Conservation (phyloP, 139 green algal genomes). For the Coelastrella sp. region DNA sequence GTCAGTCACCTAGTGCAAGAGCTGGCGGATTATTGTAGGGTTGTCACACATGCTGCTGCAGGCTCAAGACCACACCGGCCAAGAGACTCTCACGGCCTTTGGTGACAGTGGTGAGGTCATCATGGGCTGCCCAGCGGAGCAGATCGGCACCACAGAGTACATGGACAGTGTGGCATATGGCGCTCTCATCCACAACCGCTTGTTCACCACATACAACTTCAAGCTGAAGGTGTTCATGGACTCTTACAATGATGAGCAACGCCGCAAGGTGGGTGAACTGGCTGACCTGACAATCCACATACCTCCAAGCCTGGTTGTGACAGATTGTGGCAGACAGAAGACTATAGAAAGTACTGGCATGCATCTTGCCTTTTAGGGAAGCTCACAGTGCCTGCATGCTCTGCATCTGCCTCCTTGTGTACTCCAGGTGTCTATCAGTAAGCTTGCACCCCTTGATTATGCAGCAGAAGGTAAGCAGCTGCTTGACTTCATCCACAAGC, state of each 20-base stretch:
- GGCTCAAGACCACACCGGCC: slow-evolving; percentile 69
- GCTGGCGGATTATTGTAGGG: too few relatives aligned
- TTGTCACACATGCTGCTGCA: neutral
- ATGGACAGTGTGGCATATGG: slow-evolving; percentile 6
- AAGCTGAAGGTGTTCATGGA: slow-evolving; percentile 80
- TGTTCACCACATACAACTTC: slow-evolving; percentile 45
- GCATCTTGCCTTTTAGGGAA: neutral
- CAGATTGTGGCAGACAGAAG: neutral
- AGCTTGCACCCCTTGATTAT: slow-evolving; percentile 51
- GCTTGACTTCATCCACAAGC: slow-evolving; percentile 60
- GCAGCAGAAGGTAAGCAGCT: slow-evolving; percentile 52
- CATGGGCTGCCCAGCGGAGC: slow-evolving; percentile 54
- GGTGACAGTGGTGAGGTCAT: slow-evolving; percentile 60
- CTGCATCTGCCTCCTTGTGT: neutral
- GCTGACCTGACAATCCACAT: slow-evolving; percentile 50
- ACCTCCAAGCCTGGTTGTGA: slow-evolving; percentile 42
- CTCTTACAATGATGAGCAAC: slow-evolving; percentile 90
- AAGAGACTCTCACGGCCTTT: slow-evolving; percentile 71
- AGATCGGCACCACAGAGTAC: slow-evolving; percentile 58
- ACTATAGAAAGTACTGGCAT: neutral
- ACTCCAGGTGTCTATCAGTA: slow-evolving; percentile 44
- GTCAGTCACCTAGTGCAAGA: too few relatives aligned
- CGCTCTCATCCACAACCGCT: neutral
- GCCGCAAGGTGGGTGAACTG: slow-evolving; percentile 70
- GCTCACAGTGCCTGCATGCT: too few relatives aligned